These are phyloP conservation scores for Scedosporium apiospermum DNA, from an alignment of 2,329 filamentous ascomycete genomes.

Conservation along the genomic window DNA sequence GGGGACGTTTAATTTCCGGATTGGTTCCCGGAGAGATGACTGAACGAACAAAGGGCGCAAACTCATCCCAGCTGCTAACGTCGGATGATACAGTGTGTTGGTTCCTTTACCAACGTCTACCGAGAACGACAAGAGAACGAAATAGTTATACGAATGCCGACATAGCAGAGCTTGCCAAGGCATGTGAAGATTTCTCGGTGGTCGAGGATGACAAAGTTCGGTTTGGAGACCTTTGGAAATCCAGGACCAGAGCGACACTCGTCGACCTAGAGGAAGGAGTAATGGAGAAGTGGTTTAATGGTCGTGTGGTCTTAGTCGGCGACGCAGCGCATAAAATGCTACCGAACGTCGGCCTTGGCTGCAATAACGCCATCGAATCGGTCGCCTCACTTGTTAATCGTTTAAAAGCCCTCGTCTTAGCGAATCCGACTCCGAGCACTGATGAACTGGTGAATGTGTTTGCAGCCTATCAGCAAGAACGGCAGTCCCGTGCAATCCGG, in stretches of 20 bases:
- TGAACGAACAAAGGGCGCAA: background rate
- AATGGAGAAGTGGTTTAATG: constrained; percentile 17
- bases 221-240: constrained; percentile 3
- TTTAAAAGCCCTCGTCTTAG: background rate
- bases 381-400: constrained; percentile 14
- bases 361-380: constrained; percentile 23
- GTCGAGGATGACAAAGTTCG: background rate
- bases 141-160: background rate
- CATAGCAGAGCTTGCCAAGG: background rate
- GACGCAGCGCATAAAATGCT: constrained; percentile 25
- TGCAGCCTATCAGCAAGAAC: background rate
- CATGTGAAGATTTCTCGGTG: background rate
- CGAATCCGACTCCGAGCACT: background rate
- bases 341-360: constrained; percentile 21
- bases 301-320: constrained; percentile 21
- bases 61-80: constrained; percentile 1
- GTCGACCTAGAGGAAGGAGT: constrained; percentile 23
- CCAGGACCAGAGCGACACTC: constrained; percentile 11
- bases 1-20: background rate
- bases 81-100: background rate
- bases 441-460: background rate
- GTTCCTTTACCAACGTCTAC: constrained; percentile 3
- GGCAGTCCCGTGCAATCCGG: background rate
- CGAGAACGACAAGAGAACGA: background rate
- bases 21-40: background rate